Conservation (phyloP, 768 basidiomycete genomes). For the Lactarius sp. region DNA sequence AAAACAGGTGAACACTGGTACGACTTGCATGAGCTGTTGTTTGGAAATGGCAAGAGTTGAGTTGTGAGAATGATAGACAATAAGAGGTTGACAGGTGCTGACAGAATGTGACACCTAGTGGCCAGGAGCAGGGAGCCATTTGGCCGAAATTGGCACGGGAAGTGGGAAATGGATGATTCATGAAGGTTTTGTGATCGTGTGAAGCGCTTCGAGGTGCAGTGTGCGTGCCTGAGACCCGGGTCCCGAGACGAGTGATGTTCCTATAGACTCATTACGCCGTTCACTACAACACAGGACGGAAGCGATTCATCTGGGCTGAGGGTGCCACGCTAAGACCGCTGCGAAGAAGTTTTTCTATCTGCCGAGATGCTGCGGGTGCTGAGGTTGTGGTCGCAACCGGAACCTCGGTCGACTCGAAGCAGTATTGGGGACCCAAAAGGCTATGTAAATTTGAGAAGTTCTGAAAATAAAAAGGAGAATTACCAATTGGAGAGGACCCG, state of each 20-base stretch:
- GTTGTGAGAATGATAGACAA: background rate
- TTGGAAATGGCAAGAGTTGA: too few species aligned
- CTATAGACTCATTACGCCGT: too few species aligned
- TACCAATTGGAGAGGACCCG: slow-evolving; percentile 1
- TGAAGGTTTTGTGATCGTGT: background rate
- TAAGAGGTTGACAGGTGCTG: background rate
- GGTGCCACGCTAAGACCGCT: background rate
- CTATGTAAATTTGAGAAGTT: too few species aligned
- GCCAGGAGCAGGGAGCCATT: background rate
- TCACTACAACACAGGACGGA: background rate
- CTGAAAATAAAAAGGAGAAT: background rate
- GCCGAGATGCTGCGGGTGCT: slow-evolving; percentile 3
- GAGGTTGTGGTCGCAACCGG: background rate
- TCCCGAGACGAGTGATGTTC: background rate
- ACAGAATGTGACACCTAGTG: background rate
- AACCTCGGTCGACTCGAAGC: too few species aligned
- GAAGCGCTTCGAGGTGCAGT: background rate
- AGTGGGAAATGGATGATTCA: background rate
- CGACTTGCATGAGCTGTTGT: too few species aligned
- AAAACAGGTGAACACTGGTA: too few species aligned
- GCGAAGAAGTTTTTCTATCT: background rate
- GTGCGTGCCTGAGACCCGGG: background rate
- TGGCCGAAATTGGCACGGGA: background rate
- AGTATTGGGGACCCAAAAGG: too few species aligned
- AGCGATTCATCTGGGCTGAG: background rate